Percentiles rank a stretch among this genome's conserved stretches.
Evolutionary conservation across 305 asterid genomes (phyloP).

Genomic region (Fraxinus dipetala): DNA sequence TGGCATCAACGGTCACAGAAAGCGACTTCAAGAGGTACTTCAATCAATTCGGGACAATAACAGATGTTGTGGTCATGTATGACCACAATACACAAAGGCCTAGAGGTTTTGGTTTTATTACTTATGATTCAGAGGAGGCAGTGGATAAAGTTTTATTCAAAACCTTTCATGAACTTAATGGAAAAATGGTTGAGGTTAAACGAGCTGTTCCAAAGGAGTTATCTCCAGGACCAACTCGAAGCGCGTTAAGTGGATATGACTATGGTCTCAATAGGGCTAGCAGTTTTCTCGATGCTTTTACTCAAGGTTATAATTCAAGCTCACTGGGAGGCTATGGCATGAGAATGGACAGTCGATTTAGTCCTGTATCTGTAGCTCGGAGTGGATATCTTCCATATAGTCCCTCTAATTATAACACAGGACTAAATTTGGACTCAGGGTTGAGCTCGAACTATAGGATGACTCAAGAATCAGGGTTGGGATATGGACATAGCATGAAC

Average conservation of each 20-base stretch:
- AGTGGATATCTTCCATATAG: slow-evolving; percentile 49
- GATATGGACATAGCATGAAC: slow-evolving; percentile 41
- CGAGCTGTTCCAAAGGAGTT: slow-evolving; percentile 85
- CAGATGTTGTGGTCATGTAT: slow-evolving; percentile 85
- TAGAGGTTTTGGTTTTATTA: slow-evolving; percentile 85
- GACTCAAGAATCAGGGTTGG: slow-evolving; percentile 35
- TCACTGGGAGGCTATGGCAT: slow-evolving; percentile 51
- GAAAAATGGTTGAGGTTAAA: slow-evolving; percentile 88
- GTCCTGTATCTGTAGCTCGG: slow-evolving; percentile 54
- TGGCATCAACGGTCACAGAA: slow-evolving; percentile 75
- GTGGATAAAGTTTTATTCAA: slow-evolving; percentile 67
- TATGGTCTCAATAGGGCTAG: slow-evolving; percentile 57
- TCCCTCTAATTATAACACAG: slow-evolving; percentile 37
- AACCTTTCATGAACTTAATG: slow-evolving; percentile 80
- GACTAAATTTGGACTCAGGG: slow-evolving; percentile 42
- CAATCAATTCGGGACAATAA: slow-evolving; percentile 69
- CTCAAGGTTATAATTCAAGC: slow-evolving; percentile 48
- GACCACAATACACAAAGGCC: slow-evolving; percentile 91
- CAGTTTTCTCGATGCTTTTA: slow-evolving; percentile 49
- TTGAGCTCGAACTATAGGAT: slow-evolving; percentile 36
- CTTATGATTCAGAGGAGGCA: slow-evolving; percentile 77
- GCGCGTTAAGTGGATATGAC: slow-evolving; percentile 46
- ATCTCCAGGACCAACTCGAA: slow-evolving; percentile 64
- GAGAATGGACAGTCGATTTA: slow-evolving; percentile 60
- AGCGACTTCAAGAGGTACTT: slow-evolving; percentile 73